These are phyloP conservation scores for Coemansia erecta DNA, from an alignment of 192 early-diverging fungal genomes.

Conservation along the genomic window DNA sequence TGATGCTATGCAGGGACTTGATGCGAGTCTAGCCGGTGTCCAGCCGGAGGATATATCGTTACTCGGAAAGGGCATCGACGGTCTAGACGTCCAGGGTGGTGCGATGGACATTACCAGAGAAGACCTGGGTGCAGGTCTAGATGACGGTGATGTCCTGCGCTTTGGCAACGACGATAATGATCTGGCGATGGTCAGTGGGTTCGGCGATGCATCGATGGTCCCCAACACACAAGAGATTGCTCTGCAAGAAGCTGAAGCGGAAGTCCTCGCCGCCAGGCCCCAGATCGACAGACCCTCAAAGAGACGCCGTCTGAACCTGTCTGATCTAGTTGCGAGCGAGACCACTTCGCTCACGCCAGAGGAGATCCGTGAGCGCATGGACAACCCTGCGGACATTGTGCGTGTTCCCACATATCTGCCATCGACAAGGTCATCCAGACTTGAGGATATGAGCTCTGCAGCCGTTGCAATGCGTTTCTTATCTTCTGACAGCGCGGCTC, in stretches of 20 bases:
- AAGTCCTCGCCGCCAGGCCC: conserved; percentile 21
- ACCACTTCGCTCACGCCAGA: conserved; percentile 34
- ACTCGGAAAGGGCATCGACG: conserved; percentile 29
- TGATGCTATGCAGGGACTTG: conserved; percentile 50
- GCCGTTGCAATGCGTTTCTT: conserved; percentile 41
- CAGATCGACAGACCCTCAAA: conserved; percentile 23
- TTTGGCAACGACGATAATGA: conserved; percentile 22
- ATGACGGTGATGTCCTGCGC: conserved; percentile 22
- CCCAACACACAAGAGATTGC: conserved; percentile 43
- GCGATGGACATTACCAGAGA: conserved; percentile 34
- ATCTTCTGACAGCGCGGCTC: conserved; percentile 10
- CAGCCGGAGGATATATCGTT: conserved; percentile 33
- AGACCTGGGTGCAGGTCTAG: conserved; percentile 18
- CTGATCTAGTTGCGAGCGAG: conserved; percentile 45
- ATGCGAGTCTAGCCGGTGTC: conserved; percentile 39
- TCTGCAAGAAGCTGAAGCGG: conserved; percentile 46
- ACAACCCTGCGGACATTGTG: conserved; percentile 40
- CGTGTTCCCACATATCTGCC: conserved; percentile 44
- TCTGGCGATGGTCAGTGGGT: conserved; percentile 21
- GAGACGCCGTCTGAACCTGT: conserved; percentile 43
- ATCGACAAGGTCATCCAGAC: conserved; percentile 18
- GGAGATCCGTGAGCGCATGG: conserved; percentile 35
- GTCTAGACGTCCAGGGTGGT: conserved; percentile 6
- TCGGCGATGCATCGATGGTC: conserved; percentile 23
- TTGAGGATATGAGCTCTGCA: conserved; percentile 42